Evolutionary conservation across 768 basidiomycete genomes (phyloP).

Genomic region (Phallus indusiatus): DNA sequence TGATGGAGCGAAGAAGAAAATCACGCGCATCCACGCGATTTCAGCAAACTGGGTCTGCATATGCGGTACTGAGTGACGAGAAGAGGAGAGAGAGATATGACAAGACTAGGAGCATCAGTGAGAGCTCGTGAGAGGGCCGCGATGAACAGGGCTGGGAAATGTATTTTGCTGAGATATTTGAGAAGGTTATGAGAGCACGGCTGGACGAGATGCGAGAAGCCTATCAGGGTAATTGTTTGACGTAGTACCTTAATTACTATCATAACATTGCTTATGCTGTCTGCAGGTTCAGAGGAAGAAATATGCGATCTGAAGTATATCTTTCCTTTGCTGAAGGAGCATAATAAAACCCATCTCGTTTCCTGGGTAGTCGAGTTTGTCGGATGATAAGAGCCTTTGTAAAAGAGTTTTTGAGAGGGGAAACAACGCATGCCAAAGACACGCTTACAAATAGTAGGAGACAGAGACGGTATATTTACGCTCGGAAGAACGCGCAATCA

Average conservation of each 20-base stretch:
- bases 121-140: slow-evolving; percentile 50
- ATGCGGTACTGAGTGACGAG: slow-evolving; percentile 77
- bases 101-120: slow-evolving; percentile 74
- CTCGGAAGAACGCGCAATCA: too few species aligned
- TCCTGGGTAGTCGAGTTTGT: too few species aligned
- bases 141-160: slow-evolving; percentile 90
- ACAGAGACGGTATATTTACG: too few species aligned
- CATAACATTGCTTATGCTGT: background rate
- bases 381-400: too few species aligned
- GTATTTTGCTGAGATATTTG: slow-evolving; percentile 88
- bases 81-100: slow-evolving; percentile 73
- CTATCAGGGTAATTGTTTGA: slow-evolving; percentile 65
- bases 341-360: too few species aligned
- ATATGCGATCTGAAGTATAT: slow-evolving; percentile 66
- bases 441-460: too few species aligned
- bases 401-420: too few species aligned
- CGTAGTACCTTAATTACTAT: background rate
- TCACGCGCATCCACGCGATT: slow-evolving; percentile 66
- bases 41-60: slow-evolving; percentile 91
- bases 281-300: slow-evolving; percentile 78
- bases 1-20: slow-evolving; percentile 40
- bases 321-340: too few species aligned
- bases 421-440: too few species aligned
- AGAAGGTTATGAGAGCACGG: slow-evolving; percentile 73
- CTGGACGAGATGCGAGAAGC: slow-evolving; percentile 90